phyloP scores from a whole-genome alignment of 139 green algal genomes.

The Chlamydomonas sp. region DNA sequence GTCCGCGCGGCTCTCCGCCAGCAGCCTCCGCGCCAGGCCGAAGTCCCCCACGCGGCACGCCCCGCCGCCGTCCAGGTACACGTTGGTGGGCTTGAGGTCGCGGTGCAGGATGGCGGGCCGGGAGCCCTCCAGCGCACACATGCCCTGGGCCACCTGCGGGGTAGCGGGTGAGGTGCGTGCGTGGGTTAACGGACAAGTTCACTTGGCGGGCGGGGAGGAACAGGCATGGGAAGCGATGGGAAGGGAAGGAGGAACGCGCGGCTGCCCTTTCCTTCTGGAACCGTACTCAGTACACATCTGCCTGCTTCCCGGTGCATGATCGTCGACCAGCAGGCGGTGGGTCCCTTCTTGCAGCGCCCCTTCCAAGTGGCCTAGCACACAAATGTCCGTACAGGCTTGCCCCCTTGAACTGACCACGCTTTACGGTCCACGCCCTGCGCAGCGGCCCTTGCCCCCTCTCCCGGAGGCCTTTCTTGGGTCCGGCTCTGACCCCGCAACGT shows the following conservation, averaged over 20 bases:
- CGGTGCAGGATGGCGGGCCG: slow-evolving; percentile 81
- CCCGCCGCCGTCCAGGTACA: slow-evolving; percentile 72
- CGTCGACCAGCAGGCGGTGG: too few species aligned
- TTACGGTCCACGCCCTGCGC: too few species aligned
- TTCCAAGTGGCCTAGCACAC: too few species aligned
- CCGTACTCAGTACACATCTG: too few species aligned
- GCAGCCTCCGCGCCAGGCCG: slow-evolving; percentile 64
- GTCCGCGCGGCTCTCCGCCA: slow-evolving; percentile 19
- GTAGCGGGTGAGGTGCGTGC: background rate
- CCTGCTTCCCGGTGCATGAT: too few species aligned
- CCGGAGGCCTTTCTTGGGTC: too few species aligned
- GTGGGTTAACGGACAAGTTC: background rate
- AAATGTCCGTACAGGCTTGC: too few species aligned
- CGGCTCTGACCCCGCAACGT: too few species aligned
- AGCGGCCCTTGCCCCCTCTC: too few species aligned
- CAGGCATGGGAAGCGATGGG: background rate
- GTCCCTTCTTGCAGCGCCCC: too few species aligned
- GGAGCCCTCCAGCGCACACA: slow-evolving; percentile 72
- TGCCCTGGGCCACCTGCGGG: slow-evolving; percentile 54
- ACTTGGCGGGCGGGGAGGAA: background rate
- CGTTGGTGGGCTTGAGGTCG: slow-evolving; percentile 89
- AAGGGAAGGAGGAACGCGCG: background rate
- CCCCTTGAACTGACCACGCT: too few species aligned
- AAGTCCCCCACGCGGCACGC: slow-evolving; percentile 80
- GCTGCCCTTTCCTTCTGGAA: too few species aligned